Evolutionary conservation across 2,329 filamentous ascomycete genomes (phyloP).

Genomic region (Sporothrix humicola): DNA sequence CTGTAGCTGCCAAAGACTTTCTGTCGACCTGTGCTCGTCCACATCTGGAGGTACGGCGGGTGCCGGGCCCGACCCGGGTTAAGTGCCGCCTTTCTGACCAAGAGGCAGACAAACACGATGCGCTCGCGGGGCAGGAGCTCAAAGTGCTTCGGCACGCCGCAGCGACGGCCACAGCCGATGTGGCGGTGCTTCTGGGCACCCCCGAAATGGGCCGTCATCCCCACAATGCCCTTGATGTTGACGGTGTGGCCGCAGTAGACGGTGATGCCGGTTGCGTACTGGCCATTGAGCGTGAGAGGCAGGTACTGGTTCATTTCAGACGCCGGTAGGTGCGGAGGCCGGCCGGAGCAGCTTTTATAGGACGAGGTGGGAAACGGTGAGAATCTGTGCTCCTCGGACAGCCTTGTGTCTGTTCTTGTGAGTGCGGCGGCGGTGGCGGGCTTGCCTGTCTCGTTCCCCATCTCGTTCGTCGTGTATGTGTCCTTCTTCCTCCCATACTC

Average conservation of each 20-base stretch:
- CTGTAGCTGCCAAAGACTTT: slow-evolving; percentile 3
- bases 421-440: neutral
- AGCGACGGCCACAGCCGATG: slow-evolving; percentile 25
- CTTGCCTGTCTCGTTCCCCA: no score
- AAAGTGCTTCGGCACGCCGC: slow-evolving; percentile 28
- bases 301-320: no score
- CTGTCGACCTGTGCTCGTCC: slow-evolving; percentile 18
- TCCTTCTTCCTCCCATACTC: no score
- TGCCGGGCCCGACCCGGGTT: neutral
- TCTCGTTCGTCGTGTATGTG: no score
- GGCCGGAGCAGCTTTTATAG: no score
- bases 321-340: no score
- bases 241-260: neutral
- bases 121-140: slow-evolving; percentile 15
- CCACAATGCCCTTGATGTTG: slow-evolving; percentile 1
- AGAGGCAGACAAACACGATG: slow-evolving; percentile 28
- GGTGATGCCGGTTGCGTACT: slow-evolving; percentile 27
- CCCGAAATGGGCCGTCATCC: slow-evolving; percentile 32
- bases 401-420: neutral
- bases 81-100: neutral
- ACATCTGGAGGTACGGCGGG: slow-evolving; percentile 23
- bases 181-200: slow-evolving; percentile 23
- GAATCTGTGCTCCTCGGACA: no score
- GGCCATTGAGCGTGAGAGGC: slow-evolving; percentile 7
- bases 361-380: no score